Evolutionary conservation across 225 moss, liverwort and hornwort genomes (phyloP), one percentile per base, ranked within the genome.

Genomic region (Asterella californica): DNA sequence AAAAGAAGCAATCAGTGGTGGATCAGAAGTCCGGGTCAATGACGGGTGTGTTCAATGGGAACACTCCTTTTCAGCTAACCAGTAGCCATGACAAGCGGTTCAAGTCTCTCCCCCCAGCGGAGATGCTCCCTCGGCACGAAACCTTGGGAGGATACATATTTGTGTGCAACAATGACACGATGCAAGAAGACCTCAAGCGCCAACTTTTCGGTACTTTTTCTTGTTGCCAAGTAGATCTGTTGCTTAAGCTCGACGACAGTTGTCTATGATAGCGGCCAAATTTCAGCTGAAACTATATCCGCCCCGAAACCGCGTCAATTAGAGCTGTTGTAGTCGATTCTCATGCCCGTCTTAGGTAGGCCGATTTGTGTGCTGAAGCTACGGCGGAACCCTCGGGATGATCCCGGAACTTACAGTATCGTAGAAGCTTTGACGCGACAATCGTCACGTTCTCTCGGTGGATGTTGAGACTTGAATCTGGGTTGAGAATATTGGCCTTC

Each of bases 141-240:
- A 91, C 90, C 12, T 81, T 97, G 70, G 97, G 97, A 50, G 97
- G 97, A 77, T 97, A 97, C 81, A 97, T 97, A 80, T 97, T 97
- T 79, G 97, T 97, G 29, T 97, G 97, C 91, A 97, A 97, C 84
- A 97, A 97, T 80, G 97, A 97, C 83, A 97, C 97, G 52, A 97
- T 97, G 97, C 97, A 97, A 84, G 97, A 97, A 85, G 97, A 97
- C 82, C 93, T 97, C 57, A 97, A 94, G 83, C 94, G 97, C 86
- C 94, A 97, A 84, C 94, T 97, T 72, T 97, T 97, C 76, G 97
- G 97, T 97, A 86, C 32, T 25, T 45, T 33, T 4, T 61, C 60
- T 61, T 61, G 0, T 42, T 22, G 21, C 46, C 30, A 9, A 10
- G 22, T 72, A 66, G 66, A 66, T 62, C 62, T 62, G 22, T 42